phyloP scores from a whole-genome alignment of 2,329 filamentous ascomycete genomes.

The Pseudogymnoascus sp. region DNA sequence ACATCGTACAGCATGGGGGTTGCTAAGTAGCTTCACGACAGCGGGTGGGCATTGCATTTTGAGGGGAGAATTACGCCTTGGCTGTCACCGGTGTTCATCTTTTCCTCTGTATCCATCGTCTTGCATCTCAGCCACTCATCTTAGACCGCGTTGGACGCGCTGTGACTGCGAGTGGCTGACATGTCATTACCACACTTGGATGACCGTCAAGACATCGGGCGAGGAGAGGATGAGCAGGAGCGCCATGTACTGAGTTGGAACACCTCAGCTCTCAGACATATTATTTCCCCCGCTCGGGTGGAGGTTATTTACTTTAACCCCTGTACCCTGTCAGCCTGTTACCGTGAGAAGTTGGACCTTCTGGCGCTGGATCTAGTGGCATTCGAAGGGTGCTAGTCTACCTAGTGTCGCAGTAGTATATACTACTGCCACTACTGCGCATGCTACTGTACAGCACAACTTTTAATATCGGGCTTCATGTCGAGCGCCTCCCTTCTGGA shows the following conservation, averaged over 20 bases:
- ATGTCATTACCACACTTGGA: background rate
- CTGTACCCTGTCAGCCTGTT: constrained; percentile 3
- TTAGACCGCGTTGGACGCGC: background rate
- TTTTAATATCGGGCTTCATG: constrained; percentile 1
- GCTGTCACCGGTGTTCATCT: background rate
- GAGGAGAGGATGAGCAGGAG: background rate
- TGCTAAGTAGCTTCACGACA: background rate
- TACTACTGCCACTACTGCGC: constrained; percentile 5
- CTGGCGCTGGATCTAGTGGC: constrained; percentile 1
- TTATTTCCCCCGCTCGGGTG: background rate
- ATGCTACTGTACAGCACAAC: constrained; percentile 2
- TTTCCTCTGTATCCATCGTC: background rate
- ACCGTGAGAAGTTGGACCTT: background rate
- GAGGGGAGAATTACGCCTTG: background rate
- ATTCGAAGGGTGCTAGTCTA: background rate
- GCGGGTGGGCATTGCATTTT: background rate
- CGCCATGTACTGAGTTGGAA: background rate
- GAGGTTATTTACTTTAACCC: background rate
- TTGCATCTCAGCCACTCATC: constrained; percentile 2
- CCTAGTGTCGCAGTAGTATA: background rate
- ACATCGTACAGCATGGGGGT: background rate
- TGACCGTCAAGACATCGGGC: background rate
- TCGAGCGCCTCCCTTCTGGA: constrained; percentile 5
- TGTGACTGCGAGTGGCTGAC: background rate
- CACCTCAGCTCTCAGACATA: constrained; percentile 1